phyloP scores from a whole-genome alignment of 2,329 filamentous ascomycete genomes.

The Pestalotiopsis sp. region DNA sequence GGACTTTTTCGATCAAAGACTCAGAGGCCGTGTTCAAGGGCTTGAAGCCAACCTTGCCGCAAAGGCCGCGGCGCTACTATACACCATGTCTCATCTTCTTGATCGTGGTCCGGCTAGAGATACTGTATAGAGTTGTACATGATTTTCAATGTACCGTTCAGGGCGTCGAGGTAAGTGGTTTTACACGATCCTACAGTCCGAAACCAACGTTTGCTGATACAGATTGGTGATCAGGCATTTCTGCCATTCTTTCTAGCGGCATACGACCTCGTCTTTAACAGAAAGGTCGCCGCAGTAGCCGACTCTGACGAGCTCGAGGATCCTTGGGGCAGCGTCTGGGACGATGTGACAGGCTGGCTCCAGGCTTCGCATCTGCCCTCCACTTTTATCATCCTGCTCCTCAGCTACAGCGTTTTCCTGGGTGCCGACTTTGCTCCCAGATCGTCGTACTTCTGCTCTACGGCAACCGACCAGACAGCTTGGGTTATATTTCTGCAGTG shows the following conservation, averaged over 20 bases:
- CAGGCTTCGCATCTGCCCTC: constrained; percentile 41
- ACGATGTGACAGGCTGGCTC: constrained; percentile 52
- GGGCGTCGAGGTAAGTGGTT: constrained; percentile 47
- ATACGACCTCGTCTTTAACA: constrained; percentile 44
- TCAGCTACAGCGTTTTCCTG: constrained; percentile 46
- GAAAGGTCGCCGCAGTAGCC: constrained; percentile 31
- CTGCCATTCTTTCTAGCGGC: constrained; percentile 46
- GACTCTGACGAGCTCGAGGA: constrained; percentile 49
- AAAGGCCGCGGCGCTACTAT: constrained; percentile 49
- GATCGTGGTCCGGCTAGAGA: constrained; percentile 50
- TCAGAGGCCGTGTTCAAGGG: constrained; percentile 36
- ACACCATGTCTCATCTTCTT: constrained; percentile 45
- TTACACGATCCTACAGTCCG: not conserved
- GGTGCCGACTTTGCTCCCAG: constrained; percentile 38
- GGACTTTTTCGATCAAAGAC: constrained; percentile 18
- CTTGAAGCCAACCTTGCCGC: constrained; percentile 40
- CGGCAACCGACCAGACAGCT: constrained; percentile 39
- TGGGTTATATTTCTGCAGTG: constrained; percentile 45
- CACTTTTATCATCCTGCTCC: constrained; percentile 37
- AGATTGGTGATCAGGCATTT: constrained; percentile 41
- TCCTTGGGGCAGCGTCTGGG: constrained; percentile 45
- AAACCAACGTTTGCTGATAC: not conserved
- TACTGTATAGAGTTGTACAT: constrained; percentile 47
- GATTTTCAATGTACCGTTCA: constrained; percentile 53
- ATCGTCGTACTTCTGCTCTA: constrained; percentile 57